A percentile compares a stretch with the other conserved stretches of the same genome.
phyloP scores from a whole-genome alignment of 2,329 filamentous ascomycete genomes.

The Thyridium curvatum region DNA sequence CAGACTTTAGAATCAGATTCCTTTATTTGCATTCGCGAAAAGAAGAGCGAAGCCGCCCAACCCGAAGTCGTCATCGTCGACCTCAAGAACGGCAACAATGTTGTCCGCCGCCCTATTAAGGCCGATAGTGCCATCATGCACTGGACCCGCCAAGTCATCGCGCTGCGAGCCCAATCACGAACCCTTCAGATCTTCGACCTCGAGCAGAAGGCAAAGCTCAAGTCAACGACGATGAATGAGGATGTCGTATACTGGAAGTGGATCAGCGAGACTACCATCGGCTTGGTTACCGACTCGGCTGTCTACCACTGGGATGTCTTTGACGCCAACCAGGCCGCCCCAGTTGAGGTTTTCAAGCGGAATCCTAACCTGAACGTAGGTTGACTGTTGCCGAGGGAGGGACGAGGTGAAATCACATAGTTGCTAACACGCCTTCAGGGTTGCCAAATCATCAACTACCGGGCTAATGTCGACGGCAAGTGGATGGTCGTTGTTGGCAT shows the following conservation, averaged over 20 bases:
- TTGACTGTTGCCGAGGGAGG: slow-evolving; percentile 11
- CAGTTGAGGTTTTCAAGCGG: slow-evolving; percentile 90
- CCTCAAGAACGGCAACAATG: slow-evolving; percentile 95
- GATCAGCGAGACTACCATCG: slow-evolving; percentile 84
- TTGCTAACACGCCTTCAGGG: slow-evolving; percentile 44
- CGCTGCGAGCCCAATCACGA: slow-evolving; percentile 86
- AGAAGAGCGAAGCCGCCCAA: slow-evolving; percentile 75
- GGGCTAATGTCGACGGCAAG: slow-evolving; percentile 89
- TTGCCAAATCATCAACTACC: slow-evolving; percentile 99
- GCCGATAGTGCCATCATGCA: slow-evolving; percentile 99
- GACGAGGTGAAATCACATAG: neutral
- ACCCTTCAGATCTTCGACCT: slow-evolving; percentile 98
- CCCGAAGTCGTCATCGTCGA: slow-evolving; percentile 97
- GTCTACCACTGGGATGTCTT: slow-evolving; percentile 99
- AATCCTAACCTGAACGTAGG: slow-evolving; percentile 81
- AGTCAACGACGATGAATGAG: slow-evolving; percentile 93
- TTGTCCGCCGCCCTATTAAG: slow-evolving; percentile 92
- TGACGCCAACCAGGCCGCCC: slow-evolving; percentile 70
- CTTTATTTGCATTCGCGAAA: slow-evolving; percentile 94
- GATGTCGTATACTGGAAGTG: slow-evolving; percentile 99
- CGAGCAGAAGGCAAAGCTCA: slow-evolving; percentile 86
- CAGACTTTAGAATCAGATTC: slow-evolving; percentile 97
- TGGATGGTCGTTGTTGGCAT: slow-evolving; percentile 99
- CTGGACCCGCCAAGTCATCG: slow-evolving; percentile 93
- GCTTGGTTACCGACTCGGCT: slow-evolving; percentile 81